Evolutionary conservation across 257 asterid genomes (phyloP).

Genomic region (Scutellaria galericulata): DNA sequence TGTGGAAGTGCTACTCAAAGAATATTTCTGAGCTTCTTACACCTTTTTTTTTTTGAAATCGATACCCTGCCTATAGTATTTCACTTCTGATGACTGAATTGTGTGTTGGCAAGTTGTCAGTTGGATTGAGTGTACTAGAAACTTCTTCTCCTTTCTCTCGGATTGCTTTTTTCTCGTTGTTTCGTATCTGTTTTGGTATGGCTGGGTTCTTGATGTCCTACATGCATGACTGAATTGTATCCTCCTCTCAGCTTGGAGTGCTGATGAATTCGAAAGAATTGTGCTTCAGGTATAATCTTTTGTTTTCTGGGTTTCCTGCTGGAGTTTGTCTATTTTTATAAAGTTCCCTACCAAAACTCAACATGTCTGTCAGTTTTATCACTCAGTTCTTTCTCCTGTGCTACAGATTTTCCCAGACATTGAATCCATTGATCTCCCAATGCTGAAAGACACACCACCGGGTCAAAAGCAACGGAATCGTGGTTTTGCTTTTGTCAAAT

Average conservation of each 20-base stretch:
- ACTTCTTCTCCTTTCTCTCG: background rate
- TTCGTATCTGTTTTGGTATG: conserved; percentile 10
- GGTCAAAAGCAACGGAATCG: conserved; percentile 77
- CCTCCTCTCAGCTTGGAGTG: conserved; percentile 70
- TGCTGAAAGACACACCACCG: conserved; percentile 53
- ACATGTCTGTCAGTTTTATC: conserved; percentile 17
- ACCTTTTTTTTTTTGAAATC: conserved; percentile 5
- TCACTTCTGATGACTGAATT: conserved; percentile 1
- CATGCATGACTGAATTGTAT: conserved; percentile 38
- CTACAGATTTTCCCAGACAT: conserved; percentile 78
- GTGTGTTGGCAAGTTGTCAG: background rate
- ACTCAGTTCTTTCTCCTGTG: conserved; percentile 23
- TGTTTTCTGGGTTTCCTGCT: conserved; percentile 25
- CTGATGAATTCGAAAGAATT: conserved; percentile 67
- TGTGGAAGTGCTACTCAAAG: conserved; percentile 3
- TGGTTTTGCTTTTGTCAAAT: conserved; percentile 90
- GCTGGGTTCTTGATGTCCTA: conserved; percentile 25
- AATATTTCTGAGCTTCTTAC: conserved; percentile 6
- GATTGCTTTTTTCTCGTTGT: background rate
- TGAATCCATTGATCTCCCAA: conserved; percentile 71
- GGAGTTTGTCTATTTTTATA: background rate
- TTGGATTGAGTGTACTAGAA: conserved; percentile 12
- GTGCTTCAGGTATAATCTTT: conserved; percentile 67
- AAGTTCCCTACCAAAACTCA: conserved; percentile 19
- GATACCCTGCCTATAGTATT: conserved; percentile 3